A percentile compares a stretch with the other conserved stretches of the same genome.
Conservation (phyloP, 306 rosid species). For the Parietaria judaica region DNA sequence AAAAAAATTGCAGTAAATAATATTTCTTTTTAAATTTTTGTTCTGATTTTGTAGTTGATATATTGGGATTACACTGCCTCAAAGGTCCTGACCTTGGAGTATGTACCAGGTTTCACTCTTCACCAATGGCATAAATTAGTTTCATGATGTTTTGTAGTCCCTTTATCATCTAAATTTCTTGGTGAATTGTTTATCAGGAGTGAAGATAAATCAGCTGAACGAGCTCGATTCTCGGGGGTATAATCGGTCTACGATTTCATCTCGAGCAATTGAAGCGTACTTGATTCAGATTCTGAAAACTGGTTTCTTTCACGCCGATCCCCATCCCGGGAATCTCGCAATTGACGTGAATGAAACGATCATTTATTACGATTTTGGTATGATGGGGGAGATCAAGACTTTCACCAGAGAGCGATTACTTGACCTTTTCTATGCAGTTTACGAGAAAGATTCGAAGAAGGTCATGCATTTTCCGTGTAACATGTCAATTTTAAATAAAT, state of each 20-base stretch:
- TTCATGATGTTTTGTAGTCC: background rate
- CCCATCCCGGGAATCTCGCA: constrained; percentile 95
- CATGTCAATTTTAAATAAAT: background rate
- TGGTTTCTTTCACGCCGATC: constrained; percentile 97
- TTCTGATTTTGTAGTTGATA: constrained; percentile 57
- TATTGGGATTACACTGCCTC: constrained; percentile 88
- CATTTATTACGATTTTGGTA: constrained; percentile 93
- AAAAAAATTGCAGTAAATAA: no score
- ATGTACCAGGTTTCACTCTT: constrained; percentile 79
- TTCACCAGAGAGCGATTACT: constrained; percentile 86
- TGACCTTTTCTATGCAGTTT: constrained; percentile 76
- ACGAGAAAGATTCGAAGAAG: constrained; percentile 90
- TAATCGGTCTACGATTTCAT: constrained; percentile 50
- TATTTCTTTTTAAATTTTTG: no score
- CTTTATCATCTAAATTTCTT: constrained; percentile 4
- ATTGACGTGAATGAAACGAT: constrained; percentile 70
- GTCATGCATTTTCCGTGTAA: constrained; percentile 16
- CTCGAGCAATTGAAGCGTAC: constrained; percentile 83
- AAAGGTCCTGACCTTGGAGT: constrained; percentile 86
- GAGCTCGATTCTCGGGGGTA: constrained; percentile 51
- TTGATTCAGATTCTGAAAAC: constrained; percentile 90
- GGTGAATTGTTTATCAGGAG: constrained; percentile 34
- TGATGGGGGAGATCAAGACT: constrained; percentile 93
- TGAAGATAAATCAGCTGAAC: constrained; percentile 68
- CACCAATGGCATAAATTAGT: constrained; percentile 14